Percentiles rank a stretch among this genome's conserved stretches.
phyloP scores from a whole-genome alignment of 75 land plant species.

The Pinus tabuliformis region DNA sequence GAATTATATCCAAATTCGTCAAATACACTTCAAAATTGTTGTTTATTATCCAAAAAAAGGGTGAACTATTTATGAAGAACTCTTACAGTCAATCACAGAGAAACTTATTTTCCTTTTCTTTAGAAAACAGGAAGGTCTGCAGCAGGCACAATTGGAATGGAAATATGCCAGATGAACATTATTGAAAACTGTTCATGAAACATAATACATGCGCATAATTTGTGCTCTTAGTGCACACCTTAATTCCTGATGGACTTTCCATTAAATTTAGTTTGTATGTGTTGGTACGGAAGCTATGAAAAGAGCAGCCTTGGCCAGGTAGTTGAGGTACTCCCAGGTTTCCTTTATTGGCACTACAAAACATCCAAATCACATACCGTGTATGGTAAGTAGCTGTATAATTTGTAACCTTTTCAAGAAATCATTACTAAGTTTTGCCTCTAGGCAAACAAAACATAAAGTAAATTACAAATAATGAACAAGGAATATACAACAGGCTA shows the following conservation, averaged over 20 bases:
- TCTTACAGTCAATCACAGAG: background rate
- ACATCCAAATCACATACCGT: background rate
- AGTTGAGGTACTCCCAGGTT: slow-evolving; percentile 84
- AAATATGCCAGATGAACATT: background rate
- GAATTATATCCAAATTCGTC: background rate
- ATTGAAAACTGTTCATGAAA: background rate
- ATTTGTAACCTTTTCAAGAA: background rate
- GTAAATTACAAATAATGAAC: background rate
- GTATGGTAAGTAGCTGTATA: background rate
- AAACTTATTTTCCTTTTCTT: background rate
- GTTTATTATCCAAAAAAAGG: background rate
- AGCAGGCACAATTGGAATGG: background rate
- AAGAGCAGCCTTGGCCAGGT: slow-evolving; percentile 95
- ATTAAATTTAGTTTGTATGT: slow-evolving; percentile 95
- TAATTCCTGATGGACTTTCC: slow-evolving; percentile 97
- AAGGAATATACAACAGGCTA: background rate
- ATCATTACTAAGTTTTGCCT: background rate
- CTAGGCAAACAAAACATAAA: background rate
- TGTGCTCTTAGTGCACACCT: slow-evolving; percentile 47
- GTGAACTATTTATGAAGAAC: slow-evolving; percentile 8
- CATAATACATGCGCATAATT: background rate
- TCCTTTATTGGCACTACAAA: slow-evolving; percentile 73
- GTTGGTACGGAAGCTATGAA: slow-evolving; percentile 92
- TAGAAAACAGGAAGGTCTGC: background rate
- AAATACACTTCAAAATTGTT: background rate